A percentile compares a stretch with the other conserved stretches of the same genome.
These are phyloP conservation scores for Oehlia diaphana DNA, from an alignment of 192 early-diverging fungal genomes.

Conservation along the genomic window DNA sequence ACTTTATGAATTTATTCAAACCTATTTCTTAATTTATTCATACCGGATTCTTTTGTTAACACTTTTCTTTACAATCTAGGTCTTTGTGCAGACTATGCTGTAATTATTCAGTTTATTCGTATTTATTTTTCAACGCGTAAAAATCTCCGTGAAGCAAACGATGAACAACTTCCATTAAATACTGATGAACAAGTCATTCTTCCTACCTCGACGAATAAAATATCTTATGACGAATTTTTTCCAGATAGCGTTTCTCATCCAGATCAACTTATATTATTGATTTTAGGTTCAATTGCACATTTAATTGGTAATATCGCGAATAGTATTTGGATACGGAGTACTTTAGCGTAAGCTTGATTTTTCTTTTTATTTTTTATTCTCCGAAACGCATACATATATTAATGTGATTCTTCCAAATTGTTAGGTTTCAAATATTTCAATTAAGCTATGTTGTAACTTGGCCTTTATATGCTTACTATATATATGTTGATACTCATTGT, in stretches of 20 bases:
- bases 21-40: not conserved
- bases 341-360: conserved; percentile 29
- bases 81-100: conserved; percentile 40
- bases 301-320: conserved; percentile 46
- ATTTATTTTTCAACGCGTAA: conserved; percentile 28
- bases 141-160: conserved; percentile 17
- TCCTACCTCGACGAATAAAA: not conserved
- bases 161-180: conserved; percentile 5
- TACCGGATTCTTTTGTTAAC: not conserved
- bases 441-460: conserved; percentile 35
- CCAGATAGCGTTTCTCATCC: conserved; percentile 30
- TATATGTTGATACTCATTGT: conserved; percentile 44
- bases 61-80: conserved; percentile 1
- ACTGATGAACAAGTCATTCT: not conserved
- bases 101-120: conserved; percentile 38
- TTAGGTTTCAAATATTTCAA: conserved; percentile 32
- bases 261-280: conserved; percentile 34
- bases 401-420: not conserved
- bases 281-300: conserved; percentile 37
- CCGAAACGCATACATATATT: not conserved
- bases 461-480: conserved; percentile 41
- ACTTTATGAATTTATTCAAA: not conserved
- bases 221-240: not conserved
- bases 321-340: conserved; percentile 36
- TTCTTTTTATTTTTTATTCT: not conserved